phyloP scores from a whole-genome alignment of 805 yeast genomes.

The Metschnikowia corniflorae region DNA sequence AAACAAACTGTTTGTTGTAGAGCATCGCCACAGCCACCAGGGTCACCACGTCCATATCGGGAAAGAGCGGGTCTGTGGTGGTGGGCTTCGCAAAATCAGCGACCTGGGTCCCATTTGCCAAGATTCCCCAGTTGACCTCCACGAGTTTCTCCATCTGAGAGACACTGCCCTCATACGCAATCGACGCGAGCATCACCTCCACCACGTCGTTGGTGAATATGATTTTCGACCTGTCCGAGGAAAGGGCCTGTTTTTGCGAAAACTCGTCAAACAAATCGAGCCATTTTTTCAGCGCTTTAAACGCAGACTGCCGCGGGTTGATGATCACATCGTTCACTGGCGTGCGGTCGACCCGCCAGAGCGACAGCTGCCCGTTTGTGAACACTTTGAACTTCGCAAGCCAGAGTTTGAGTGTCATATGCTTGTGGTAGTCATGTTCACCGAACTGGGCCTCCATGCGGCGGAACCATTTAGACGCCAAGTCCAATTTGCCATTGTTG shows the following conservation, averaged over 20 bases:
- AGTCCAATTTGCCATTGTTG: constrained; percentile 34
- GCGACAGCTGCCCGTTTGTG: constrained; percentile 30
- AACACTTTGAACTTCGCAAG: constrained; percentile 28
- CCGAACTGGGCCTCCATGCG: constrained; percentile 26
- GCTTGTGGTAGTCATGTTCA: constrained; percentile 6
- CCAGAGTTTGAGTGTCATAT: constrained; percentile 36
- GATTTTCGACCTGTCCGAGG: neutral
- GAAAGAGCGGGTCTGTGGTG: constrained; percentile 20
- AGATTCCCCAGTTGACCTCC: constrained; percentile 32
- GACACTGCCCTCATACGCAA: constrained; percentile 27
- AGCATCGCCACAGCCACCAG: constrained; percentile 32
- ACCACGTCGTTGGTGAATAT: constrained; percentile 22
- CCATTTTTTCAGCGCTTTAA: constrained; percentile 21
- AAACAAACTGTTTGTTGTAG: constrained; percentile 28
- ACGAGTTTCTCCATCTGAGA: constrained; percentile 24
- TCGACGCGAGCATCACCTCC: constrained; percentile 29
- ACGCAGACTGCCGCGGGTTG: constrained; percentile 20
- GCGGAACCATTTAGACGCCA: constrained; percentile 39
- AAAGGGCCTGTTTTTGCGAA: constrained; percentile 10
- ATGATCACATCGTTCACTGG: constrained; percentile 18
- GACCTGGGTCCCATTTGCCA: constrained; percentile 20
- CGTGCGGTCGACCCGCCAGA: constrained; percentile 28
- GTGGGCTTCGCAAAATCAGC: constrained; percentile 6
- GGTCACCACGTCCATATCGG: constrained; percentile 23
- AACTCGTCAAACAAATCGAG: constrained; percentile 24